Percentiles rank a stretch among this genome's conserved stretches.
phyloP scores from a whole-genome alignment of 2,329 filamentous ascomycete species.

The Scedosporium aurantiacum region DNA sequence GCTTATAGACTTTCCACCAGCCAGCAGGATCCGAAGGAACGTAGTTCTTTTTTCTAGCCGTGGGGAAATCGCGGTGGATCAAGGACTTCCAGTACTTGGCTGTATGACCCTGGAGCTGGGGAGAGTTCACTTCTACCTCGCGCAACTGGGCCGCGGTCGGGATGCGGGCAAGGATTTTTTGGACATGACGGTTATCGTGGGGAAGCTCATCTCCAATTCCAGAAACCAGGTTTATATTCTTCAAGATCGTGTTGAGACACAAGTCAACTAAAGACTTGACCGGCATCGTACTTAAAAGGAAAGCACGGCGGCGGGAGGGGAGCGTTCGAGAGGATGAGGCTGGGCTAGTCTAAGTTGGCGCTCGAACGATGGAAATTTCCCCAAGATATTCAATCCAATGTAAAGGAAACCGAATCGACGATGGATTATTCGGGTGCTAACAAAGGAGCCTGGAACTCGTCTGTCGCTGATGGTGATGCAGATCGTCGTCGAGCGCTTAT shows the following conservation, averaged over 20 bases:
- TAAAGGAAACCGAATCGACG: background rate
- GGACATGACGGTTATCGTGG: slow-evolving; percentile 44
- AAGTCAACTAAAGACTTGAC: slow-evolving; percentile 40
- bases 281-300: slow-evolving; percentile 21
- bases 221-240: slow-evolving; percentile 45
- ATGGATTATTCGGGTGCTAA: background rate
- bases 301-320: slow-evolving; percentile 1
- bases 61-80: slow-evolving; percentile 66
- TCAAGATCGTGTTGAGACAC: slow-evolving; percentile 38
- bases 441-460: background rate
- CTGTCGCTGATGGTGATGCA: background rate
- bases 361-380: background rate
- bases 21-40: slow-evolving; percentile 54
- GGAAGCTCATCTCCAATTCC: slow-evolving; percentile 63
- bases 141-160: slow-evolving; percentile 65
- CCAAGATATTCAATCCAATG: too few relatives aligned
- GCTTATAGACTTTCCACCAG: slow-evolving; percentile 71
- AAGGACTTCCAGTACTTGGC: slow-evolving; percentile 68
- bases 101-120: slow-evolving; percentile 61
- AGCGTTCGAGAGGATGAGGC: background rate
- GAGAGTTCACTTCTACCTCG: slow-evolving; percentile 61
- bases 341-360: background rate
- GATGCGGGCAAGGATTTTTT: slow-evolving; percentile 59
- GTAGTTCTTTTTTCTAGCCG: slow-evolving; percentile 51
- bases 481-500: background rate